A percentile compares a stretch with the other conserved stretches of the same genome.
phyloP scores from a whole-genome alignment of 495 filamentous ascomycete species.

The Hypoxylon fragiforme region DNA sequence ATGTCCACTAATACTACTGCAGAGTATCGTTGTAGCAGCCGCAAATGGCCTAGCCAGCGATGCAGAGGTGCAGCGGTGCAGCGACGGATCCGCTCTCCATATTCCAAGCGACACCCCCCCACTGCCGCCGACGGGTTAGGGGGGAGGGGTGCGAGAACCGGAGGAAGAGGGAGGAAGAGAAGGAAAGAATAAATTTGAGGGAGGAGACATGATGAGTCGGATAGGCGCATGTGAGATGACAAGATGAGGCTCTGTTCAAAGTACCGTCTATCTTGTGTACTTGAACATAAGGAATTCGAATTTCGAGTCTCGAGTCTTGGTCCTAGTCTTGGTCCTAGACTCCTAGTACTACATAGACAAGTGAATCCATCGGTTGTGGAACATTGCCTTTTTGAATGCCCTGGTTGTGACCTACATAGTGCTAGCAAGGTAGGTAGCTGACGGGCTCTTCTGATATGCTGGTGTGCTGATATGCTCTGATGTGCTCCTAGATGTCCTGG shows the following conservation, averaged over 20 bases:
- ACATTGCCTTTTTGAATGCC: no score
- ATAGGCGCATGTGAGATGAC: slow-evolving; percentile 28
- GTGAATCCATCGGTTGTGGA: no score
- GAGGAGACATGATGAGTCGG: slow-evolving; percentile 17
- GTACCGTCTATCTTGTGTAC: slow-evolving; percentile 28
- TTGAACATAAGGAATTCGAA: no score
- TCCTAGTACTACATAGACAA: no score
- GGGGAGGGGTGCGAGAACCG: slow-evolving; percentile 26
- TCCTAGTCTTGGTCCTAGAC: no score
- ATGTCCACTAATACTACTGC: slow-evolving; percentile 33
- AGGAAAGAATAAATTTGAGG: slow-evolving; percentile 18
- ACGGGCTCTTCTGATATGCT: no score
- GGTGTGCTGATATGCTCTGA: no score
- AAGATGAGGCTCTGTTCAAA: slow-evolving; percentile 38
- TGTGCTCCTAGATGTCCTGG: no score
- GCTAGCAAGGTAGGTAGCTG: no score
- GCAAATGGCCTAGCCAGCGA: slow-evolving; percentile 33
- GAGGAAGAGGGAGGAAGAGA: slow-evolving; percentile 22
- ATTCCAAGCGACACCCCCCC: slow-evolving; percentile 29
- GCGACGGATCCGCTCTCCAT: slow-evolving; percentile 29
- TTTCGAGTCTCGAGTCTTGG: no score
- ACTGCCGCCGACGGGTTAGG: not conserved
- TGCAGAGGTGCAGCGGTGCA: slow-evolving; percentile 13
- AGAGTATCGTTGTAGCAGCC: slow-evolving; percentile 27
- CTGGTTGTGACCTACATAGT: no score